Evolutionary conservation across 2,329 filamentous ascomycete genomes (phyloP), one percentile per base, ranked within the genome.

Genomic region (Fusarium zealandicum): DNA sequence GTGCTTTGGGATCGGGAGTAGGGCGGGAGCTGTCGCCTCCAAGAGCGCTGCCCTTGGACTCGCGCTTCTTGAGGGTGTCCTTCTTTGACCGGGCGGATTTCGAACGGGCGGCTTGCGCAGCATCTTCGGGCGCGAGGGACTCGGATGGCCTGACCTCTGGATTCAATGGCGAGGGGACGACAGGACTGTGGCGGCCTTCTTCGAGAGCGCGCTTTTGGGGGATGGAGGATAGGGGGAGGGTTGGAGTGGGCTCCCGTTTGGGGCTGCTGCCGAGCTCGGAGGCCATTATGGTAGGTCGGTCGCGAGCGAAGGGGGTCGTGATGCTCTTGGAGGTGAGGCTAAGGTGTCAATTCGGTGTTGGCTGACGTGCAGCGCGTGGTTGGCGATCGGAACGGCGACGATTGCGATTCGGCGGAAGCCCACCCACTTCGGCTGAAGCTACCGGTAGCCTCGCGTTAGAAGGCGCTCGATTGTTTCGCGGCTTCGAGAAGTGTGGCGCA

Each of bases 121-220:
- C 80, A 61, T 84, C 82, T 30, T 82, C 80, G 11, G 72, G 70
- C 12, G 71, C 67, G 17, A 73, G 72, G 3, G 72, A 66, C 48
- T 76, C 77, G 35, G 69, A 69, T 9, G 70, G 64, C 55, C 70
- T 83, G 58, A 81, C 79, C 38, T 88, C 85, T 39, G 87, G 86
- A 65, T 92, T 92, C 57, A 93, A 82, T 22, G 89, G 89, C 10
- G 90, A 93, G 3, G 89, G 85, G 2, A 92, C 80, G 11, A 86
- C 81, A 5, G 90, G 89, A 56, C 82, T 82, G 72, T 92, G 86
- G 30, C 59, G 60, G 69, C 85, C 85, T 65, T 90, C 88, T 56
- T 90, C 87, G 25, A 89, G 78, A 17, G 79, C 76, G 54, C 87
- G 85, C 67, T 90, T 90, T 69, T 88, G 82, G 4, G 86, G 84